phyloP scores from a whole-genome alignment of 257 asterid species.

The Scutellaria baicalensis region DNA sequence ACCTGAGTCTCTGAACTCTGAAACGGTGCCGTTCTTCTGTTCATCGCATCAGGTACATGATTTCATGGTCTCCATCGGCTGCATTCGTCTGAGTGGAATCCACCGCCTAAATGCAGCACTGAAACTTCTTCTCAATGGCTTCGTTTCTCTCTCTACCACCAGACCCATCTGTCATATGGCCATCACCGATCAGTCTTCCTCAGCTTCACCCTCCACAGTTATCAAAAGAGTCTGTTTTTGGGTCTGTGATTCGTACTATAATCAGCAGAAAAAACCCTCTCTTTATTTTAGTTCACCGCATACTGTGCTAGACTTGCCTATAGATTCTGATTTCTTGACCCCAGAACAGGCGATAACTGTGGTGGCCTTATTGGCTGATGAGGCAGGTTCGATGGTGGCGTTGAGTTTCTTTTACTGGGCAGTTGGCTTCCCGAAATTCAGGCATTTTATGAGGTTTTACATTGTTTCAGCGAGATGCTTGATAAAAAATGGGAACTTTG shows the following conservation, averaged over 20 bases:
- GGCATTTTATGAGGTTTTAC: constrained; percentile 77
- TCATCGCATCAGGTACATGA: too few species aligned
- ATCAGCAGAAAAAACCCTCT: constrained; percentile 36
- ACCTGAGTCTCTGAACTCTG: too few species aligned
- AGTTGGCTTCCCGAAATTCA: constrained; percentile 40
- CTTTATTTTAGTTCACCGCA: constrained; percentile 24
- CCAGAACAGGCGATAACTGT: constrained; percentile 77
- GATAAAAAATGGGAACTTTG: constrained; percentile 66
- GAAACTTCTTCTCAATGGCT: constrained; percentile 21
- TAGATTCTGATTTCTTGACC: constrained; percentile 48
- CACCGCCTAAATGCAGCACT: constrained; percentile 5
- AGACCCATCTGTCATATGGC: constrained; percentile 25
- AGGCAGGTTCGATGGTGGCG: constrained; percentile 85
- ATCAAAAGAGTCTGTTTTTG: constrained; percentile 58
- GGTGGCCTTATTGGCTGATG: constrained; percentile 79
- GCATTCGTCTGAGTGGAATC: constrained; percentile 24
- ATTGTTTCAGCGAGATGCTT: constrained; percentile 60
- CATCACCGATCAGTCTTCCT: constrained; percentile 5
- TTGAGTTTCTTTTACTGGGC: constrained; percentile 88
- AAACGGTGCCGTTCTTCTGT: too few species aligned
- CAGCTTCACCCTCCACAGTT: constrained; percentile 40
- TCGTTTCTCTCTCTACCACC: constrained; percentile 14
- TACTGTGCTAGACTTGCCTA: constrained; percentile 41
- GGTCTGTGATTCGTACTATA: constrained; percentile 58
- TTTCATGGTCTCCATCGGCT: constrained; percentile 37